Evolutionary conservation across 306 rosid genomes (phyloP).

Genomic region (Quercus mongolica): DNA sequence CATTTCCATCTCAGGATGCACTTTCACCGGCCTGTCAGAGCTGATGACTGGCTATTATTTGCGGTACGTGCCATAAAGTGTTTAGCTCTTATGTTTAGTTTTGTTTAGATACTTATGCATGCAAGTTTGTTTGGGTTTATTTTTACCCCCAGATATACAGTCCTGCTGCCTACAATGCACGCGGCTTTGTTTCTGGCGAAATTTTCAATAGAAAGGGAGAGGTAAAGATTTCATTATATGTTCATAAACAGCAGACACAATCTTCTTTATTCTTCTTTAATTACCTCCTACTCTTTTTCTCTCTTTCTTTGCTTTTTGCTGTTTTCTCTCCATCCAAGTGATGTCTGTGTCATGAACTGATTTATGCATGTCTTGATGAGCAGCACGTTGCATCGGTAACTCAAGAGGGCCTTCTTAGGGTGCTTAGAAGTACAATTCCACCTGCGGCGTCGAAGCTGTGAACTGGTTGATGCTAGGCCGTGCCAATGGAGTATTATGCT

Average conservation of each 20-base stretch:
- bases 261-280: background rate
- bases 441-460: conserved; percentile 55
- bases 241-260: background rate
- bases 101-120: conserved; percentile 22
- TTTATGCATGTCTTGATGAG: conserved; percentile 1
- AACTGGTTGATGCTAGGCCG: background rate
- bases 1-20: conserved; percentile 58
- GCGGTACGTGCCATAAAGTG: conserved; percentile 50
- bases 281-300: background rate
- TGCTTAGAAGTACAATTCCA: conserved; percentile 20
- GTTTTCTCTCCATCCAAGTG: background rate
- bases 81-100: background rate
- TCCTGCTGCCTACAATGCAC: conserved; percentile 58
- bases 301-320: background rate
- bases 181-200: conserved; percentile 64
- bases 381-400: conserved; percentile 59
- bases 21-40: conserved; percentile 86
- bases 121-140: background rate
- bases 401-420: conserved; percentile 81
- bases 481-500: background rate
- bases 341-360: conserved; percentile 7
- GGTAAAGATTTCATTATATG: conserved; percentile 39
- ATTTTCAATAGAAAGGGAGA: conserved; percentile 90
- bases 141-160: conserved; percentile 40
- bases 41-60: conserved; percentile 85